Evolutionary conservation across 1,284 basidiomycete species (phyloP).

Genomic region (Sporisorium scitamineum): DNA sequence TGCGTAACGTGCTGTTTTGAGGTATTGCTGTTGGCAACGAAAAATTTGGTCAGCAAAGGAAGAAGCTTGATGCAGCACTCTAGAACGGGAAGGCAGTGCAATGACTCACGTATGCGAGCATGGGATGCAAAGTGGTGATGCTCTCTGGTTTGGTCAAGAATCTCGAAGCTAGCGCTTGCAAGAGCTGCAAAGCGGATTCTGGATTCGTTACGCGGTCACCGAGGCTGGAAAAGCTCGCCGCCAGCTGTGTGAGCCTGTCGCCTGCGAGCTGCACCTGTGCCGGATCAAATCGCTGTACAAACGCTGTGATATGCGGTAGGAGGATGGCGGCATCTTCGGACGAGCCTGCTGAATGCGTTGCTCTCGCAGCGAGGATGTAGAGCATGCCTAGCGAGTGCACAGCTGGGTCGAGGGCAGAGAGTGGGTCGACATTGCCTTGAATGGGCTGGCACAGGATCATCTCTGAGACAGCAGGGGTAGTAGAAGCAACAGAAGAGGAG

Average conservation of each 20-base stretch:
- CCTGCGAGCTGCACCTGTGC: slow-evolving; percentile 30
- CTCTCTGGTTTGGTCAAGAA: slow-evolving; percentile 33
- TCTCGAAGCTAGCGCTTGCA: slow-evolving; percentile 26
- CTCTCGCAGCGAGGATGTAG: slow-evolving; percentile 46
- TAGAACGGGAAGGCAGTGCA: not conserved
- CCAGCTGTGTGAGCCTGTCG: slow-evolving; percentile 39
- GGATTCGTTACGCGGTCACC: slow-evolving; percentile 25
- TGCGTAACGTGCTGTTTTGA: slow-evolving; percentile 46
- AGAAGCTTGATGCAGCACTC: not conserved
- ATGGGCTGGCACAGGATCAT: slow-evolving; percentile 27
- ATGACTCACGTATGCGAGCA: slow-evolving; percentile 46
- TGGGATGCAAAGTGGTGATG: slow-evolving; percentile 50
- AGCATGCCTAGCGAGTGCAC: slow-evolving; percentile 44
- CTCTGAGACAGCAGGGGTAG: slow-evolving; percentile 8
- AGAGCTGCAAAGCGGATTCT: slow-evolving; percentile 25
- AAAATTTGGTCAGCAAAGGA: not conserved
- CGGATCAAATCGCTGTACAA: slow-evolving; percentile 23
- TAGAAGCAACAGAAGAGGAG: not conserved
- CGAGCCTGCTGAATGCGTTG: slow-evolving; percentile 13
- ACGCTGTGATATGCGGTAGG: slow-evolving; percentile 31
- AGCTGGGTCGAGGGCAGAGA: slow-evolving; percentile 43
- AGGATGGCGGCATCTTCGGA: slow-evolving; percentile 15
- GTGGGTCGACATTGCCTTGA: slow-evolving; percentile 39
- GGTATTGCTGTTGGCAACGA: slow-evolving; percentile 26
- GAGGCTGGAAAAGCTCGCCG: slow-evolving; percentile 14